Evolutionary conservation across 768 basidiomycete species (phyloP).

Genomic region (Mycena epipterygia): DNA sequence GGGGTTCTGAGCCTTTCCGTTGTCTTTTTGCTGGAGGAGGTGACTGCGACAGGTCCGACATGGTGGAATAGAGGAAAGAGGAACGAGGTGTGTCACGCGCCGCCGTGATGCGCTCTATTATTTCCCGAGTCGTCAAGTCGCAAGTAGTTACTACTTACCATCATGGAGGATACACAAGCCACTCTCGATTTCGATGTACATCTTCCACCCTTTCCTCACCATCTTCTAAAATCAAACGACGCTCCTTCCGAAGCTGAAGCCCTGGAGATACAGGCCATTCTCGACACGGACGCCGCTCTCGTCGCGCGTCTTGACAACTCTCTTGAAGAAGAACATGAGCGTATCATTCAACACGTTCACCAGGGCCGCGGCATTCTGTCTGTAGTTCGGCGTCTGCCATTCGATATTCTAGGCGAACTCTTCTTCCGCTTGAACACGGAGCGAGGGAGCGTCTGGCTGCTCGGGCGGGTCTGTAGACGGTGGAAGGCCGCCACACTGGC

Average conservation of each 20-base stretch:
- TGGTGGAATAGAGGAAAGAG: too few species aligned
- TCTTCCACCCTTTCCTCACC: not conserved
- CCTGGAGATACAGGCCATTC: not conserved
- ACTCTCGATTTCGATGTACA: too few species aligned
- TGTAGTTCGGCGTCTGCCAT: not conserved
- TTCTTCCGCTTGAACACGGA: not conserved
- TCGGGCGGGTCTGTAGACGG: not conserved
- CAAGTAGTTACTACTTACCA: too few species aligned
- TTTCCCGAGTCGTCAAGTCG: too few species aligned
- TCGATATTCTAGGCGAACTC: constrained; percentile 1
- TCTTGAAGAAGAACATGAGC: not conserved
- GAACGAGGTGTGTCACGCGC: too few species aligned
- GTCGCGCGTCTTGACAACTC: not conserved
- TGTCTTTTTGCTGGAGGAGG: constrained; percentile 8
- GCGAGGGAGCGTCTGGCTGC: not conserved
- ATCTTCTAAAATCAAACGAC: not conserved
- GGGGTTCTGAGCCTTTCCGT: not conserved
- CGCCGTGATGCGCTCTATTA: too few species aligned
- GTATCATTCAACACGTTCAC: not conserved
- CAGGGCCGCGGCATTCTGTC: not conserved
- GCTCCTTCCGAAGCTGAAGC: not conserved
- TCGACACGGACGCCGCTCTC: not conserved
- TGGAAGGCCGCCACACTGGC: not conserved
- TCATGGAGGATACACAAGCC: too few species aligned
- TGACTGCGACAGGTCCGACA: not conserved